Conservation (phyloP, 805 yeast species). For the Saturnispora halmiae region DNA sequence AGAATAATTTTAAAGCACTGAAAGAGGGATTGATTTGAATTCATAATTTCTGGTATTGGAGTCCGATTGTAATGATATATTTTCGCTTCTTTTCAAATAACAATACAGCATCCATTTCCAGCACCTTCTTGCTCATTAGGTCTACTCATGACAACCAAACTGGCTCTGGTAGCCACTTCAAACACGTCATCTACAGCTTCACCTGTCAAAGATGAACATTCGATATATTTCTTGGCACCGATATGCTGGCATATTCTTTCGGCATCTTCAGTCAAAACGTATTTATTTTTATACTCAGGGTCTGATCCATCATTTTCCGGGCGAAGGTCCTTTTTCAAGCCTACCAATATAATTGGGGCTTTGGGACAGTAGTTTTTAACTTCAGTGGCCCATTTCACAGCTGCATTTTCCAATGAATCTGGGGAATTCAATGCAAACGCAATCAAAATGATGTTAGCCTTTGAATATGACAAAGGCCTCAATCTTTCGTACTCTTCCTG, state of each 20-base stretch:
- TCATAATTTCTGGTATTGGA: background rate
- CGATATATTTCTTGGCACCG: constrained; percentile 77
- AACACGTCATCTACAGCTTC: constrained; percentile 93
- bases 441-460: constrained; percentile 76
- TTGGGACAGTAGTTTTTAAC: constrained; percentile 72
- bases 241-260: constrained; percentile 64
- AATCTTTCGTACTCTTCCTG: constrained; percentile 91
- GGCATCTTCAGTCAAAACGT: constrained; percentile 51
- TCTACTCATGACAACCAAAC: constrained; percentile 48
- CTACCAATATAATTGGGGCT: constrained; percentile 71
- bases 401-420: constrained; percentile 76
- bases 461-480: constrained; percentile 79
- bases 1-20: too few relatives aligned
- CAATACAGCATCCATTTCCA: constrained; percentile 33
- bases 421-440: constrained; percentile 82
- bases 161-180: constrained; percentile 82
- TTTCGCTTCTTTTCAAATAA: background rate
- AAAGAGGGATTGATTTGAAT: background rate
- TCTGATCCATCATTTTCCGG: constrained; percentile 29
- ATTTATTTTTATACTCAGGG: constrained; percentile 30
- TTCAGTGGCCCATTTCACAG: constrained; percentile 81
- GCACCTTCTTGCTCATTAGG: constrained; percentile 32
- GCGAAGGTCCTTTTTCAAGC: constrained; percentile 76
- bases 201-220: constrained; percentile 87
- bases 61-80: too few relatives aligned